phyloP scores from a whole-genome alignment of 2,329 filamentous ascomycete genomes.

The Microsporum ferrugineum region DNA sequence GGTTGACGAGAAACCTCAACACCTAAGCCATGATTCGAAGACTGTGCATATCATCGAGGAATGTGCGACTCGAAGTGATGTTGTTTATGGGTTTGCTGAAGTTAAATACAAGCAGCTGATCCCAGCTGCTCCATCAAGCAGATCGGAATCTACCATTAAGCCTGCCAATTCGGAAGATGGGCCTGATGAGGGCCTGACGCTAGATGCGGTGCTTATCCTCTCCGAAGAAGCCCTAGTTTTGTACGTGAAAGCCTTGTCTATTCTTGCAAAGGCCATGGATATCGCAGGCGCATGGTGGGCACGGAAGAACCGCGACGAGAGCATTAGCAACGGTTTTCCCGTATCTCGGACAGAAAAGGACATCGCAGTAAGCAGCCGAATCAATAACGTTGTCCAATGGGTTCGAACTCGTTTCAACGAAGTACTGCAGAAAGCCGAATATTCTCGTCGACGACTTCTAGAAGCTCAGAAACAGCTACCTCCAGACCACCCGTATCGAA shows the following conservation, averaged over 20 bases:
- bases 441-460: slow-evolving; percentile 77
- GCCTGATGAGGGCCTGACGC: slow-evolving; percentile 67
- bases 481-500: slow-evolving; percentile 73
- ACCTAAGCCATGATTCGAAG: slow-evolving; percentile 66
- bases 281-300: slow-evolving; percentile 89
- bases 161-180: slow-evolving; percentile 35
- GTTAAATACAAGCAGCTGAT: slow-evolving; percentile 98
- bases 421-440: slow-evolving; percentile 87
- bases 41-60: slow-evolving; percentile 79
- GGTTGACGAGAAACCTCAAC: slow-evolving; percentile 51
- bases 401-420: slow-evolving; percentile 90
- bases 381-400: slow-evolving; percentile 95
- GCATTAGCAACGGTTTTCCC: slow-evolving; percentile 35
- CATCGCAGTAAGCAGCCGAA: slow-evolving; percentile 52
- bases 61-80: slow-evolving; percentile 82
- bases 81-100: slow-evolving; percentile 94
- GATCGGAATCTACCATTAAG: slow-evolving; percentile 24
- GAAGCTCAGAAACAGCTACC: slow-evolving; percentile 79
- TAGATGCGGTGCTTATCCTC: slow-evolving; percentile 72
- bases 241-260: slow-evolving; percentile 84
- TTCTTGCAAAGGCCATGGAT: slow-evolving; percentile 90
- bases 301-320: slow-evolving; percentile 59
- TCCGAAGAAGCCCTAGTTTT: slow-evolving; percentile 92
- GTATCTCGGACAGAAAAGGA: not conserved
- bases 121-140: slow-evolving; percentile 63